A percentile compares a stretch with the other conserved stretches of the same genome.
Conservation (phyloP, 2,329 filamentous ascomycete genomes). For the Fusarium denticulatum region DNA sequence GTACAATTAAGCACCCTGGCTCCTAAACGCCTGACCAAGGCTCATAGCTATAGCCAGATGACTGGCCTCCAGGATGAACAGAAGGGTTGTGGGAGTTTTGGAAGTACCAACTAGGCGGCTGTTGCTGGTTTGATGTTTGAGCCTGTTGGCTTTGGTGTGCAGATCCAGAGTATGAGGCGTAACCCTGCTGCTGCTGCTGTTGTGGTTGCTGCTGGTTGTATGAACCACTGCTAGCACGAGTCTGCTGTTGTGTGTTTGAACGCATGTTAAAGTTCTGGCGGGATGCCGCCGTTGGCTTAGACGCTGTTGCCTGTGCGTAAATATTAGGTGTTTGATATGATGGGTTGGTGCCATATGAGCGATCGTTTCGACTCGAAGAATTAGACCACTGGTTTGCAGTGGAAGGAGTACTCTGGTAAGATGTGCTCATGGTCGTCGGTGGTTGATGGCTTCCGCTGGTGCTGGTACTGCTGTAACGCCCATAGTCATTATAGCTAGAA, state of each 20-base stretch:
- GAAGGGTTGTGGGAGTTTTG: constrained; percentile 33
- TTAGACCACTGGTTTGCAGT: constrained; percentile 42
- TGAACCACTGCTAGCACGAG: constrained; percentile 21
- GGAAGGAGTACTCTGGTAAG: constrained; percentile 29
- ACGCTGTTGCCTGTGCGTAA: constrained; percentile 25
- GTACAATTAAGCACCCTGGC: not conserved
- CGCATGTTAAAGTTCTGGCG: constrained; percentile 40
- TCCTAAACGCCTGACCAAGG: constrained; percentile 31
- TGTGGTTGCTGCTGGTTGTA: constrained; percentile 29
- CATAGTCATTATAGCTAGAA: constrained; percentile 35
- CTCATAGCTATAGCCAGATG: constrained; percentile 42
- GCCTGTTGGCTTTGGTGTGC: constrained; percentile 34
- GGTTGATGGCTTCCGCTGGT: constrained; percentile 10
- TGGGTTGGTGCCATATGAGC: constrained; percentile 17
- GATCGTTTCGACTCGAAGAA: constrained; percentile 26
- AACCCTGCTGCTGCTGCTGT: constrained; percentile 18
- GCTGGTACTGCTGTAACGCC: constrained; percentile 25
- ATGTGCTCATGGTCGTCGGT: constrained; percentile 31
- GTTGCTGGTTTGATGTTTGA: constrained; percentile 30
- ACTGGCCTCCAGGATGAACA: constrained; percentile 30
- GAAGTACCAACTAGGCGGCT: constrained; percentile 43
- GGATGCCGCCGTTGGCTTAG: constrained; percentile 19
- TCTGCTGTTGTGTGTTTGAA: constrained; percentile 10
- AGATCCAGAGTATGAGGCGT: constrained; percentile 27
- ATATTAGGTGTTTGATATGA: constrained; percentile 25